Evolutionary conservation across 192 early-diverging fungal genomes (phyloP).

Genomic region (Coemansia sp.): DNA sequence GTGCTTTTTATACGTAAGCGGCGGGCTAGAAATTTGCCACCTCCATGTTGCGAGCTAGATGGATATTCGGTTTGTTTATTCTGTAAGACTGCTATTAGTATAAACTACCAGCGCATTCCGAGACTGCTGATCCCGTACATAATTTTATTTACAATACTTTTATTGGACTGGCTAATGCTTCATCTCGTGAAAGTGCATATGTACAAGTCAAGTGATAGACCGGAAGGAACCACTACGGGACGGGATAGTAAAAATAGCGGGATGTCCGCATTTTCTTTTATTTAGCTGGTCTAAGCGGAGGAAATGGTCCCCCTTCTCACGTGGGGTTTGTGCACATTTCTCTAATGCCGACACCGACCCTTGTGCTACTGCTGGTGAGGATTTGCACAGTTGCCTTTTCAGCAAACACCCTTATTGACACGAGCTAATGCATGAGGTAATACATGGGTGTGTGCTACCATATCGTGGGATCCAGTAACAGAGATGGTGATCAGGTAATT

Average conservation of each 20-base stretch:
- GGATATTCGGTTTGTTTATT: not conserved
- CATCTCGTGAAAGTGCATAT: not conserved
- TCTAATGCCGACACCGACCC: not conserved
- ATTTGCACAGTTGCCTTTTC: not conserved
- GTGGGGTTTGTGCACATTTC: not conserved
- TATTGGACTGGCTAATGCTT: constrained; percentile 1
- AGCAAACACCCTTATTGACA: not conserved
- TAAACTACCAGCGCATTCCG: constrained; percentile 1
- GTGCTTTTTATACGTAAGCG: not conserved
- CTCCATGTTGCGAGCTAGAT: not conserved
- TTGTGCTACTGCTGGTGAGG: not conserved
- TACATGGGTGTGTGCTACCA: not conserved
- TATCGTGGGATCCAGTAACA: not conserved
- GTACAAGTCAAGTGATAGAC: not conserved
- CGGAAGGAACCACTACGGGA: not conserved
- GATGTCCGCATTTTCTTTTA: not conserved
- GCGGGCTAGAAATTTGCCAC: not conserved
- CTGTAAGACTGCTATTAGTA: not conserved
- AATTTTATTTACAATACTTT: not conserved
- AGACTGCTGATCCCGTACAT: constrained; percentile 3
- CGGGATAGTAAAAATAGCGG: not conserved
- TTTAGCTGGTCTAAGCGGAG: not conserved
- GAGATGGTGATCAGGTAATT: not conserved
- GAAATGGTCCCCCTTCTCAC: not conserved
- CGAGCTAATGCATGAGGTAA: not conserved